These are phyloP conservation scores for Cyamopsis tetragonoloba DNA, from an alignment of 306 rosid species.

Conservation along the genomic window DNA sequence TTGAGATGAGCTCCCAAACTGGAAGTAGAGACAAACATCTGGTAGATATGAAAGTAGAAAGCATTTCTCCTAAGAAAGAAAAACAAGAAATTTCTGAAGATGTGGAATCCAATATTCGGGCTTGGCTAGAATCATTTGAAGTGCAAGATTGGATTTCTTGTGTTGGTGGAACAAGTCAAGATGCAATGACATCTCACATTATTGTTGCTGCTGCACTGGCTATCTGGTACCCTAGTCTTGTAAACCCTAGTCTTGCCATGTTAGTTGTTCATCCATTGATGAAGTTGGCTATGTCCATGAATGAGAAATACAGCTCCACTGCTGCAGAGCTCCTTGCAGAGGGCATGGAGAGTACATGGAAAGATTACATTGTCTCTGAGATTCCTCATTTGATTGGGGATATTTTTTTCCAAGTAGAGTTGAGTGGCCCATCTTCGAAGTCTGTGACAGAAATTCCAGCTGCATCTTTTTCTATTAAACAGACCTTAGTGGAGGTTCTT, in stretches of 20 bases:
- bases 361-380: slow-evolving; percentile 65
- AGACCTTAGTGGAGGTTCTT: slow-evolving; percentile 79
- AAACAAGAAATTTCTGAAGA: slow-evolving; percentile 34
- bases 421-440: slow-evolving; percentile 64
- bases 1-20: slow-evolving; percentile 26
- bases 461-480: slow-evolving; percentile 56
- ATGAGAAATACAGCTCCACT: slow-evolving; percentile 88
- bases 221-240: slow-evolving; percentile 96
- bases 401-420: slow-evolving; percentile 89
- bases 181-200: slow-evolving; percentile 92
- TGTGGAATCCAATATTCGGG: slow-evolving; percentile 59
- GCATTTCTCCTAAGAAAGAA: slow-evolving; percentile 32
- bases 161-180: slow-evolving; percentile 97
- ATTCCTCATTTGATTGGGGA: slow-evolving; percentile 79
- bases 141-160: slow-evolving; percentile 99
- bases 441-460: slow-evolving; percentile 41
- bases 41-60: slow-evolving; percentile 31
- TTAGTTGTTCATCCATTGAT: slow-evolving; percentile 80
- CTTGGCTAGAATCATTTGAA: slow-evolving; percentile 93
- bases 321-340: slow-evolving; percentile 98
- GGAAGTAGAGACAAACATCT: slow-evolving; percentile 37
- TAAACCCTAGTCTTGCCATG: slow-evolving; percentile 60
- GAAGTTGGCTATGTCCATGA: slow-evolving; percentile 92
- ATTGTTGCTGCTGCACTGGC: slow-evolving; percentile 95
- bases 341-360: slow-evolving; percentile 97